Base-by-base conservation (phyloP, 2,329 filamentous ascomycete genomes). In the Claviceps paspali region DNA sequence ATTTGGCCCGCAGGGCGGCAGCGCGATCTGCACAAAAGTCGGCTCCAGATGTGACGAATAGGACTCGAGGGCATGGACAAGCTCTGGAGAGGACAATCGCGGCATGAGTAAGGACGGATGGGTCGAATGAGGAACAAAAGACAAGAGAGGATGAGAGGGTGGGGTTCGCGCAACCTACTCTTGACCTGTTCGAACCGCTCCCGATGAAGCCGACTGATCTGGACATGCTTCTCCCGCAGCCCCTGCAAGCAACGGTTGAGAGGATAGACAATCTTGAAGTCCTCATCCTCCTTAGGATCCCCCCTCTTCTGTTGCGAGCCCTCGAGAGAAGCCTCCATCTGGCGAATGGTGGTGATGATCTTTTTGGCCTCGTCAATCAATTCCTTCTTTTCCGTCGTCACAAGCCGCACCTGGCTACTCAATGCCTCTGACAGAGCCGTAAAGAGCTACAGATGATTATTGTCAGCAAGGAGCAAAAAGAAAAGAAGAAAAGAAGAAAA, bases 181-280 rank as follows among this genome's bases (percentile, higher is more conserved):
- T 84, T 88, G 41, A 96, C 85, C 65, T 96, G 86, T 54, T 95
- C 87, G 51, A 85, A 95, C 42, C 91, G 80, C 60, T 96, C 87
- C 45, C 77, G 79, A 59, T 98, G 87, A 41, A 91, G 64, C 53
- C 81, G 83, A 60, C 74, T 76, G 47, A 96, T 73, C 36, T 82
- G 76, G 41, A 65, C 68, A 52, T 94, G 82, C 62, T 91, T 94
- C 57, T 95, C 86, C 57, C 85, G 88, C 38, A 98, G 68, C 14
- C 59, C 62, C 52, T 82, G 73, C 42, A 98, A 65, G 56, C 92
- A 98, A 47, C 75, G 71, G 33, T 73, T 76, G 39, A 98, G 67
- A 1, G 91, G 91, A 47, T 79, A 91, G 4, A 86, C 88, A 52
- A 98, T 72, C 48, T 76, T 68, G 29, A 93, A 62, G 21, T 79